Conservation (phyloP, 306 rosid species). For the Begonia loranthoides region DNA sequence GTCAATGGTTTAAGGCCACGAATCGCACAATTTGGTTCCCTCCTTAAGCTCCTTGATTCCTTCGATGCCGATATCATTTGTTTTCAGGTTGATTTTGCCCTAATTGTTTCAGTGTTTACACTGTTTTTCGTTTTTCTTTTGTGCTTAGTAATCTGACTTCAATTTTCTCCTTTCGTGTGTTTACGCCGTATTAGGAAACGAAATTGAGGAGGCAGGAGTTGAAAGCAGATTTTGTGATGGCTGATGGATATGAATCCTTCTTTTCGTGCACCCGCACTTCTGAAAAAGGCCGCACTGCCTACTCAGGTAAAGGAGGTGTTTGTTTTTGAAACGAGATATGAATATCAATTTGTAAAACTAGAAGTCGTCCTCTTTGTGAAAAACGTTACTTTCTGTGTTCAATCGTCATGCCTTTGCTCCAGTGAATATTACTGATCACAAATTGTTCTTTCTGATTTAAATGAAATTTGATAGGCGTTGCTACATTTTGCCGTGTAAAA, state of each 20-base stretch:
- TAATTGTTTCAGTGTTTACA: not conserved
- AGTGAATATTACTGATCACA: too few relatives aligned
- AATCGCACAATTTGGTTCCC: conserved; percentile 79
- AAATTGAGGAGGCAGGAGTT: conserved; percentile 64
- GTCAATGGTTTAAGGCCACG: conserved; percentile 81
- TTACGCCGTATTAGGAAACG: conserved; percentile 39
- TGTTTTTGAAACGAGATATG: conserved; percentile 8
- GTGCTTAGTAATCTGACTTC: too few relatives aligned
- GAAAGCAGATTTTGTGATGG: conserved; percentile 62
- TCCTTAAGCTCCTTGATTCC: conserved; percentile 62
- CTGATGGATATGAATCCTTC: conserved; percentile 78
- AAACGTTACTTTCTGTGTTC: too few relatives aligned
- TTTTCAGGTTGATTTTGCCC: conserved; percentile 34
- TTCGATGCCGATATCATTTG: conserved; percentile 79
- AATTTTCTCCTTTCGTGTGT: not conserved
- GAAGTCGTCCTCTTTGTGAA: too few relatives aligned
- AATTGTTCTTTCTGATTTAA: conserved; percentile 1
- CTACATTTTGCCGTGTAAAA: conserved; percentile 78
- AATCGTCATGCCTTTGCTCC: too few relatives aligned
- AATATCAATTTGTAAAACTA: too few relatives aligned
- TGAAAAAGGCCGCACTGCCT: conserved; percentile 60
- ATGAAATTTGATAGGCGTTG: conserved; percentile 47
- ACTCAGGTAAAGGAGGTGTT: conserved; percentile 44
- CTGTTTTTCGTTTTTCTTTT: too few relatives aligned
- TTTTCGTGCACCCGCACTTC: conserved; percentile 71